Evolutionary conservation across 805 yeast species (phyloP), one percentile per base, ranked within the genome.

Genomic region (Saturnispora saitoi): DNA sequence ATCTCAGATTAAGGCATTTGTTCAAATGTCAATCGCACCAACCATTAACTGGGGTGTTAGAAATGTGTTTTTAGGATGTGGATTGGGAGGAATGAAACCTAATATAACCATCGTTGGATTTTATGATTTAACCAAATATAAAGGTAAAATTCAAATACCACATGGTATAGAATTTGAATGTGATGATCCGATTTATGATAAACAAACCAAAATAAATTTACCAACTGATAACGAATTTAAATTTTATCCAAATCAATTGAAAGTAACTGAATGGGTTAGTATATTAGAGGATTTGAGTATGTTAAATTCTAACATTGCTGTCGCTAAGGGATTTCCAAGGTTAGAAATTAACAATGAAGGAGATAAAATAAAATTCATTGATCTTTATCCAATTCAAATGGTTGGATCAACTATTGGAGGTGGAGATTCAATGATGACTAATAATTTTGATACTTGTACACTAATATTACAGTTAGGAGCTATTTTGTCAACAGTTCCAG

Each of bases 21-120:
- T 93, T 6, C 99, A 93, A 61, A 79, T 93, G 43, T 86, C 91
- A 1, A 75, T 89, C 10, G 95, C 95, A 0, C 90, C 96, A 0
- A 76, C 84, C 1, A 71, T 93, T 38, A 83, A 89, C 0, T 91
- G 98, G 97, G 98, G 99, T 24, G 95, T 88, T 0, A 72, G 99
- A 52, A 91, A 91, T 61, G 89, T 93, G 9, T 89, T 78, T 51
- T 64, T 91, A 51, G 97, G 97, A 0, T 85, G 95, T 3, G 99
- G 99, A 0, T 70, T 93, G n/a, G 99, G 99, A 7, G 97, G 96
- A 11, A 93, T 93, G 99, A 83, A 79, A 58, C 99, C 99, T 2
- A 93, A 93, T 61, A 90, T 93, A 46, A 87, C 96, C 0, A 95
- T 93, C 0, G 52, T 93, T 30, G 98, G 98, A 0, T 89, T 89